Percentiles rank a stretch among this genome's conserved stretches.
These are phyloP conservation scores for Candida sanyiensis DNA, from an alignment of 805 yeast genomes.

Conservation along the genomic window DNA sequence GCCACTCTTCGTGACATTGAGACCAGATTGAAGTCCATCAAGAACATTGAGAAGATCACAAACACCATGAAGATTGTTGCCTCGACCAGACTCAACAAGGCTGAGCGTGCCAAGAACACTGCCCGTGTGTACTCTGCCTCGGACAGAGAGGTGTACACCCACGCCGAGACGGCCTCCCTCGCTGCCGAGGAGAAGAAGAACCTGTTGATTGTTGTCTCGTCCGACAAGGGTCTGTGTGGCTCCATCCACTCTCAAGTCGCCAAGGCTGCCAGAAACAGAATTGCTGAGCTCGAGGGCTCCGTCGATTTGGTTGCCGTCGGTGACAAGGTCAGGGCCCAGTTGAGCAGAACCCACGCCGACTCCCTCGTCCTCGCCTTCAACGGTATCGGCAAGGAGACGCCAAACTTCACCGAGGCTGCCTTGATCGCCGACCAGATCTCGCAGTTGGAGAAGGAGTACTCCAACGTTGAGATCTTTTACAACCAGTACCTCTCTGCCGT, in stretches of 20 bases:
- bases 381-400: conserved; percentile 96
- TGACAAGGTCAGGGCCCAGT: conserved; percentile 88
- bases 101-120: conserved; percentile 88
- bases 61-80: conserved; percentile 99
- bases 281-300: conserved; percentile 49
- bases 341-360: conserved; percentile 73
- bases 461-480: conserved; percentile 74
- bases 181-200: conserved; percentile 52
- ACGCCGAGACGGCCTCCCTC: conserved; percentile 69
- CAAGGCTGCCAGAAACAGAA: conserved; percentile 72
- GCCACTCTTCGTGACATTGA: conserved; percentile 99
- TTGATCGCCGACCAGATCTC: conserved; percentile 80
- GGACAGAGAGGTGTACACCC: conserved; percentile 70
- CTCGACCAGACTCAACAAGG: conserved; percentile 91
- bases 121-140: conserved; percentile 81
- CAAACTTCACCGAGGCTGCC: conserved; percentile 86
- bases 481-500: conserved; percentile 86
- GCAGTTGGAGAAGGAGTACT: conserved; percentile 53
- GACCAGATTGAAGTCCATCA: conserved; percentile 94
- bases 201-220: conserved; percentile 81
- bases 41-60: conserved; percentile 98
- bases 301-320: conserved; percentile 85
- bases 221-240: conserved; percentile 99
- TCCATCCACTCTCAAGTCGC: conserved; percentile 95
- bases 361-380: conserved; percentile 69